Evolutionary conservation across 345 rosid species (phyloP).

Genomic region (Gossypium raimondii): DNA sequence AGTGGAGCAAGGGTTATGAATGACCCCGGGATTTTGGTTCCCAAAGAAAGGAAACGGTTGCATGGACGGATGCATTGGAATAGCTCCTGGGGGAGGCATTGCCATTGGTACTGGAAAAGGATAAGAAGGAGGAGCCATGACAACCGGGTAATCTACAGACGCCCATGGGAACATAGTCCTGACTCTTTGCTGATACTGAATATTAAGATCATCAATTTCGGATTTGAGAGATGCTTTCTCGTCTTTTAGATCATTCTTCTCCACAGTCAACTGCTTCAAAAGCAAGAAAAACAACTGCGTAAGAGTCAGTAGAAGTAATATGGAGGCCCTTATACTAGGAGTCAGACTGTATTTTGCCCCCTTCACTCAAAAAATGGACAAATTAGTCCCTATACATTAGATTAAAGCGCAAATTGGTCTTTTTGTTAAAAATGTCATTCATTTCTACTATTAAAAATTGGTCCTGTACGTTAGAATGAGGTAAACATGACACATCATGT

Average conservation of each 20-base stretch:
- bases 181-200: conserved; percentile 71
- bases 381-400: no score
- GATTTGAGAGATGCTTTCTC: conserved; percentile 76
- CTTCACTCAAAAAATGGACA: no score
- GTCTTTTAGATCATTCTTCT: conserved; percentile 85
- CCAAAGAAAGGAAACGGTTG: conserved; percentile 71
- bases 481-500: no score
- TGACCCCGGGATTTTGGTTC: conserved; percentile 61
- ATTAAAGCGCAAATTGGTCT: no score
- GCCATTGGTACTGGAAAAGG: conserved; percentile 71
- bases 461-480: no score
- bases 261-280: conserved; percentile 59
- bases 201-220: conserved; percentile 64
- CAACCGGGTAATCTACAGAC: conserved; percentile 59
- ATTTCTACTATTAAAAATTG: no score
- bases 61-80: conserved; percentile 83
- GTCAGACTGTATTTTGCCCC: no score
- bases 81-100: conserved; percentile 60
- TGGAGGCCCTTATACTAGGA: no score
- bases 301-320: background rate
- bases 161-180: conserved; percentile 69
- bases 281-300: background rate
- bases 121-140: conserved; percentile 71
- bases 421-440: no score
- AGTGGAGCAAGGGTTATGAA: conserved; percentile 62